Evolutionary conservation across 768 basidiomycete genomes (phyloP).

Genomic region (Erythrobasidium yunnanense): DNA sequence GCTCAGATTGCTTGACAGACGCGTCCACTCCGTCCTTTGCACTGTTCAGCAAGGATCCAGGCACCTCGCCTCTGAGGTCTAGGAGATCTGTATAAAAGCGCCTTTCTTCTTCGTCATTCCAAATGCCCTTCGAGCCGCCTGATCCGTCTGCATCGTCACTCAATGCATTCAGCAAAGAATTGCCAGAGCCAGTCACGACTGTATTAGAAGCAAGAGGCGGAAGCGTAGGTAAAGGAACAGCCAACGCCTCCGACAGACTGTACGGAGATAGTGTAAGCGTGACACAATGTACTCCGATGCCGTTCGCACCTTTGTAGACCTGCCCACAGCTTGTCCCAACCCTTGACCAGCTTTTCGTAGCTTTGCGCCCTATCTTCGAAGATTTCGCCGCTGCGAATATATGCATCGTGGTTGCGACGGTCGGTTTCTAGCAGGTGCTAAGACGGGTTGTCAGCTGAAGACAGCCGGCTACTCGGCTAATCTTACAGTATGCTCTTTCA

Average conservation of each 20-base stretch:
- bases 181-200: constrained; percentile 41
- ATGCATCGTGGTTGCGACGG: constrained; percentile 92
- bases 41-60: constrained; percentile 55
- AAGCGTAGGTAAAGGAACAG: constrained; percentile 66
- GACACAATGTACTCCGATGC: background rate
- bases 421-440: constrained; percentile 95
- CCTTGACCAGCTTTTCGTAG: constrained; percentile 96
- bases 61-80: constrained; percentile 84
- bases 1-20: no score
- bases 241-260: constrained; percentile 83
- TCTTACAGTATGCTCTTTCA: constrained; percentile 58
- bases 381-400: constrained; percentile 96
- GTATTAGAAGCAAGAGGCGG: constrained; percentile 57
- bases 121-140: constrained; percentile 60
- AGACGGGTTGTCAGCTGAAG: background rate
- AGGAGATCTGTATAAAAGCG: constrained; percentile 85
- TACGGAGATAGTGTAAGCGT: background rate
- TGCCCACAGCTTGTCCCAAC: constrained; percentile 78
- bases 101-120: constrained; percentile 96
- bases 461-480: background rate
- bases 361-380: constrained; percentile 98
- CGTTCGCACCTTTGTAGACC: constrained; percentile 66
- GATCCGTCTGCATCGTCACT: constrained; percentile 50
- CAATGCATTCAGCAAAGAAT: constrained; percentile 34
- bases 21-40: constrained; percentile 36